phyloP scores from a whole-genome alignment of 371 early-diverging fungal species.

The Mucor ambiguus region DNA sequence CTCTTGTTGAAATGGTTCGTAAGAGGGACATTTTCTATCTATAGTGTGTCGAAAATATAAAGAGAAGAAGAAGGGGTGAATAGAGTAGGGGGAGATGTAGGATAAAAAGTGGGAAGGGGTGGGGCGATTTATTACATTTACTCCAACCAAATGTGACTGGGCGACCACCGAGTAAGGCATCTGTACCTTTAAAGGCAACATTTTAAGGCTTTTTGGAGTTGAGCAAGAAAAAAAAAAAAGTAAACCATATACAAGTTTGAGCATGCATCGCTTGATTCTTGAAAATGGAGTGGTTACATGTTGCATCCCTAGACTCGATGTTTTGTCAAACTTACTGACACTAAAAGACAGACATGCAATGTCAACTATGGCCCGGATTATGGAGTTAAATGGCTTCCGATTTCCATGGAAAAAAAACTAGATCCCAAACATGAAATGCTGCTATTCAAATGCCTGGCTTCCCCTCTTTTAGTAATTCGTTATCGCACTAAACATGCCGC shows the following conservation, averaged over 20 bases:
- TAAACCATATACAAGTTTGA: not conserved
- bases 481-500: not conserved
- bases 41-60: not conserved
- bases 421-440: not conserved
- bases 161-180: slow-evolving; percentile 11
- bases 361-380: not conserved
- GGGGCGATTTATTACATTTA: slow-evolving; percentile 1
- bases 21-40: slow-evolving; percentile 16
- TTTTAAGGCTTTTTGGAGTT: slow-evolving; percentile 6
- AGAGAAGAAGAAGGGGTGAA: not conserved
- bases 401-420: not conserved
- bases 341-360: not conserved
- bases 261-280: not conserved
- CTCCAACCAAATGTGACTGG: slow-evolving; percentile 5
- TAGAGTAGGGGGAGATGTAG: not conserved
- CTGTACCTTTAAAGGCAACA: slow-evolving; percentile 13
- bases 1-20: slow-evolving; percentile 11
- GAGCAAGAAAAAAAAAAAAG: not conserved
- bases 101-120: slow-evolving; percentile 6
- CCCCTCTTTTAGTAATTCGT: not conserved
- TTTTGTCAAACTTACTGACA: not conserved
- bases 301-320: not conserved
- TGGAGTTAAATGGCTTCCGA: not conserved
- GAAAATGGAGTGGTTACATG: not conserved
- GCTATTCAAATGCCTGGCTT: not conserved